Conservation (phyloP, 2,329 filamentous ascomycete species). For the Calonectria pseudoreteaudii region DNA sequence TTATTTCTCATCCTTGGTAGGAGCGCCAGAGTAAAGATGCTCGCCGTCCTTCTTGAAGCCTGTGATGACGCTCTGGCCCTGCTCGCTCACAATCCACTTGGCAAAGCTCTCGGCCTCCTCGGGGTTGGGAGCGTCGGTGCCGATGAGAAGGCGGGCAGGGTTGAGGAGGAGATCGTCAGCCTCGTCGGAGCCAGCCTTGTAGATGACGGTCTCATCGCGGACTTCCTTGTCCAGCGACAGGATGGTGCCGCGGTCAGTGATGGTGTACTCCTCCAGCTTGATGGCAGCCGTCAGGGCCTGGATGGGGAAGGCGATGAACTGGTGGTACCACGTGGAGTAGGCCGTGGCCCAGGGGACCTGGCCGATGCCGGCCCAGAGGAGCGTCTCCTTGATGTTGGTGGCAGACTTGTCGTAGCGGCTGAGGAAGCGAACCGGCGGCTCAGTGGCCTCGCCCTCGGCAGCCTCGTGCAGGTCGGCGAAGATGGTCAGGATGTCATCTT, state of each 20-base stretch:
- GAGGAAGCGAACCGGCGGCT: conserved; percentile 54
- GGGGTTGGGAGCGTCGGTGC: conserved; percentile 23
- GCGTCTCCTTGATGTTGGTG: conserved; percentile 60
- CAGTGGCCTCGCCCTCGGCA: conserved; percentile 46
- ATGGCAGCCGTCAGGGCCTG: conserved; percentile 57
- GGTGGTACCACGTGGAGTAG: conserved; percentile 60
- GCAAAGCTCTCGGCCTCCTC: conserved; percentile 28
- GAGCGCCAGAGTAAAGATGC: conserved; percentile 29
- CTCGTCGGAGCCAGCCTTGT: conserved; percentile 50
- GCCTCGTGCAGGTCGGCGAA: conserved; percentile 50
- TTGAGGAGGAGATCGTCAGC: conserved; percentile 54
- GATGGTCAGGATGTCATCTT: conserved; percentile 45
- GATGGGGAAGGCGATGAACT: conserved; percentile 58
- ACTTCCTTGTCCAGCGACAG: conserved; percentile 51
- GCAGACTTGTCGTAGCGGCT: conserved; percentile 61
- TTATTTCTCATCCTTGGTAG: background rate
- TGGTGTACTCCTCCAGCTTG: conserved; percentile 57
- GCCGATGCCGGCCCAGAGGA: conserved; percentile 58
- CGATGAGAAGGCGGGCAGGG: conserved; percentile 52
- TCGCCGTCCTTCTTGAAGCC: conserved; percentile 31
- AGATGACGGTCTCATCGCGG: conserved; percentile 49
- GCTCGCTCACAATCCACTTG: conserved; percentile 32
- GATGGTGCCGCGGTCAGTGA: conserved; percentile 60
- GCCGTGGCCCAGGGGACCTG: conserved; percentile 58
- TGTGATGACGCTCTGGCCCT: conserved; percentile 29